Evolutionary conservation across 768 basidiomycete genomes (phyloP).

Genomic region (Strobilomyces confusus): DNA sequence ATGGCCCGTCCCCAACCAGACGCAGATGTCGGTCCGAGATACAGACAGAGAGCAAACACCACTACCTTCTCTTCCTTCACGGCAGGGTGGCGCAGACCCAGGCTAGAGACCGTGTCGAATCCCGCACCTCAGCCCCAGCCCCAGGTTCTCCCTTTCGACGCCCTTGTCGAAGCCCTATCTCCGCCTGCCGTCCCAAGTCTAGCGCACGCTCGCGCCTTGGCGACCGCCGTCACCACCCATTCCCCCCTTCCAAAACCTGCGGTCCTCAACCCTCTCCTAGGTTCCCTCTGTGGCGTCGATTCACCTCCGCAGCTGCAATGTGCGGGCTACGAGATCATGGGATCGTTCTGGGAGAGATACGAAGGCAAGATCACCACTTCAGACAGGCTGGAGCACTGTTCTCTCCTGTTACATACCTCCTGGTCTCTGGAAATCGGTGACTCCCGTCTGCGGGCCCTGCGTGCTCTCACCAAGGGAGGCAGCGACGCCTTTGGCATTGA

Average conservation of each 20-base stretch:
- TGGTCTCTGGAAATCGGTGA: slow-evolving; percentile 76
- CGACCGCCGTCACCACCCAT: slow-evolving; percentile 42
- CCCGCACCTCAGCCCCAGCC: slow-evolving; percentile 28
- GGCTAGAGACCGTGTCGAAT: slow-evolving; percentile 27
- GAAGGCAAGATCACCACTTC: slow-evolving; percentile 46
- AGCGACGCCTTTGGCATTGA: slow-evolving; percentile 64
- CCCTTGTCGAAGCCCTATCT: slow-evolving; percentile 41
- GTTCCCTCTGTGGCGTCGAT: slow-evolving; percentile 51
- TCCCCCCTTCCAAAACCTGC: slow-evolving; percentile 55
- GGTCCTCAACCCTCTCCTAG: slow-evolving; percentile 56
- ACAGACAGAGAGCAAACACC: slow-evolving; percentile 42
- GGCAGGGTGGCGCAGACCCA: slow-evolving; percentile 36
- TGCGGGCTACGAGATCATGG: slow-evolving; percentile 68
- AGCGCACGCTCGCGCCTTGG: slow-evolving; percentile 57
- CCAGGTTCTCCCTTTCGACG: slow-evolving; percentile 38
- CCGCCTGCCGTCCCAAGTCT: slow-evolving; percentile 64
- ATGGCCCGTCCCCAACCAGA: slow-evolving; percentile 33
- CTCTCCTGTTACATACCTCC: slow-evolving; percentile 49
- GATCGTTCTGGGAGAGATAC: slow-evolving; percentile 63
- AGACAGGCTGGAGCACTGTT: slow-evolving; percentile 61
- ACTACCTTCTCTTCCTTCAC: slow-evolving; percentile 38
- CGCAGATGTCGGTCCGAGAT: slow-evolving; percentile 27
- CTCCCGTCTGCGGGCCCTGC: slow-evolving; percentile 61
- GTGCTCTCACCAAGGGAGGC: slow-evolving; percentile 59
- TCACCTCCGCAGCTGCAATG: slow-evolving; percentile 57